Evolutionary conservation across 495 filamentous ascomycete genomes (phyloP).

Genomic region (Lichenothelia convexa): DNA sequence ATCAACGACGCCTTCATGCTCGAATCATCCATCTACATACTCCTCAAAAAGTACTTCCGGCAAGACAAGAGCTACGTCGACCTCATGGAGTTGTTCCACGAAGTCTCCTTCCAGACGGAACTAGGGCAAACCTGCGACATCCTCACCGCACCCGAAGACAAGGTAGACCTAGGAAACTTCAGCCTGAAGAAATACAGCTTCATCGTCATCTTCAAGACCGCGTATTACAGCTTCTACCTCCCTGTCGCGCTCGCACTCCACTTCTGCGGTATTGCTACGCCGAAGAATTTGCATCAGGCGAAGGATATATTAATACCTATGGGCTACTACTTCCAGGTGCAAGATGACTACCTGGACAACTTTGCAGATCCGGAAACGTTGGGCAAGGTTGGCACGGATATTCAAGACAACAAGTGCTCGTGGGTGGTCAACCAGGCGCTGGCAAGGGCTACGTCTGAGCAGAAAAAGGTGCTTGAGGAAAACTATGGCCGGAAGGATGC

Average conservation of each 20-base stretch:
- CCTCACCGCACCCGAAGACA: slow-evolving; percentile 86
- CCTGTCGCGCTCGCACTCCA: slow-evolving; percentile 82
- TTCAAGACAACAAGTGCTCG: slow-evolving; percentile 97
- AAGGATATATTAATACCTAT: slow-evolving; percentile 92
- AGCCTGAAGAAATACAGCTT: slow-evolving; percentile 84
- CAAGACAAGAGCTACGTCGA: slow-evolving; percentile 71
- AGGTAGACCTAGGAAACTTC: slow-evolving; percentile 82
- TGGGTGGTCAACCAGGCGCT: slow-evolving; percentile 95
- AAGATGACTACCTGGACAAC: slow-evolving; percentile 97
- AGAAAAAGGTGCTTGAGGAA: slow-evolving; percentile 61
- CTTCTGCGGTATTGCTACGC: slow-evolving; percentile 62
- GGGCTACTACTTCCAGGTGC: slow-evolving; percentile 96
- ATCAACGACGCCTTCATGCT: slow-evolving; percentile 99
- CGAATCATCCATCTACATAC: slow-evolving; percentile 70
- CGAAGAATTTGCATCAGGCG: slow-evolving; percentile 66
- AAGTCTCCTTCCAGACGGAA: slow-evolving; percentile 81
- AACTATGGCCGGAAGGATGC: slow-evolving; percentile 84
- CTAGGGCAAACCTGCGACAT: slow-evolving; percentile 87
- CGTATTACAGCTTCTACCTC: slow-evolving; percentile 97
- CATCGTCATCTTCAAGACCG: slow-evolving; percentile 98
- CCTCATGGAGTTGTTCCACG: slow-evolving; percentile 88
- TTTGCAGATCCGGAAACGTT: slow-evolving; percentile 80
- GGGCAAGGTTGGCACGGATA: slow-evolving; percentile 97
- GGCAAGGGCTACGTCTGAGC: slow-evolving; percentile 52
- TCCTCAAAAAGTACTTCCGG: slow-evolving; percentile 86